Conservation (phyloP, 2,329 filamentous ascomycete genomes). For the Blastomyces percursus region DNA sequence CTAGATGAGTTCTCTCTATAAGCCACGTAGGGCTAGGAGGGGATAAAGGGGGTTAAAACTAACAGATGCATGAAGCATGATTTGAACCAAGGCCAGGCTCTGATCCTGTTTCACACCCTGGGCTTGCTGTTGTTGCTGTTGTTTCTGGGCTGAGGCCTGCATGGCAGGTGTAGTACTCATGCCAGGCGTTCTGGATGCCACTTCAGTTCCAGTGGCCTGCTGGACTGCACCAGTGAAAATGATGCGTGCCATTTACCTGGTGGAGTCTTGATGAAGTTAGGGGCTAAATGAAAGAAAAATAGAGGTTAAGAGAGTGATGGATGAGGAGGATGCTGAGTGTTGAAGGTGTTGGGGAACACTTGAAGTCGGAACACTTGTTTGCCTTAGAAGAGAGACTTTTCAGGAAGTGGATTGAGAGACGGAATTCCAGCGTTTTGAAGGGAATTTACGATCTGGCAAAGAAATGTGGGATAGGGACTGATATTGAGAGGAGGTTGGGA, state of each 20-base stretch:
- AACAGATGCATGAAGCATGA: slow-evolving; percentile 38
- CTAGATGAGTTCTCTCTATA: background rate
- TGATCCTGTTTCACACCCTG: slow-evolving; percentile 30
- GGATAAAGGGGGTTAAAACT: slow-evolving; percentile 16
- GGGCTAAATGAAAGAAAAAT: background rate
- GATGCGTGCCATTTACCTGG: slow-evolving; percentile 1
- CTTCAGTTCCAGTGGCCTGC: background rate
- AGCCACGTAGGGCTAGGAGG: background rate
- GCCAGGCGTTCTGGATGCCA: background rate
- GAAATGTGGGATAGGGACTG: background rate
- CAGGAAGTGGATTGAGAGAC: background rate
- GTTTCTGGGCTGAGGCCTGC: slow-evolving; percentile 9
- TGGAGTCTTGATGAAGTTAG: background rate
- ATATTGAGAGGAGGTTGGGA: background rate
- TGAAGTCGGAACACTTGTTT: background rate
- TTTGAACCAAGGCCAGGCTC: slow-evolving; percentile 39
- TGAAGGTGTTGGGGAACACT: background rate
- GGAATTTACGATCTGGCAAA: background rate
- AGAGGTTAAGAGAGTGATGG: background rate
- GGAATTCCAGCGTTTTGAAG: background rate
- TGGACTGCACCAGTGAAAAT: slow-evolving; percentile 1
- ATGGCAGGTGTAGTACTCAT: background rate
- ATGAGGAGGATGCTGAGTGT: background rate
- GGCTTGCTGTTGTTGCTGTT: slow-evolving; percentile 13
- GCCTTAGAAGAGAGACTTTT: background rate